phyloP scores from a whole-genome alignment of 345 rosid genomes.

The Schrenkiella parvula region DNA sequence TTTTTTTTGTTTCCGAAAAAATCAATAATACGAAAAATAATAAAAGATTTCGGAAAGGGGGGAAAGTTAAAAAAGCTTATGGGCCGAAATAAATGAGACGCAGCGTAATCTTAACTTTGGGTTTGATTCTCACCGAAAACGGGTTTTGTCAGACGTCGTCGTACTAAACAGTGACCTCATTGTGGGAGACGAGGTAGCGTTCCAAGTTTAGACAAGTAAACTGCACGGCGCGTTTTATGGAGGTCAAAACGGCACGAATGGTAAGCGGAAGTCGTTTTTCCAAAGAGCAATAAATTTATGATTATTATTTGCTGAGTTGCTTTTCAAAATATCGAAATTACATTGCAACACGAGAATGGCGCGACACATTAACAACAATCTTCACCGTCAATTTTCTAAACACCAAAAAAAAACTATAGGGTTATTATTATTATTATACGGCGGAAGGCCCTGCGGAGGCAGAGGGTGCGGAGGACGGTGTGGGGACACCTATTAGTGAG shows the following conservation, averaged over 20 bases:
- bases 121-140: neutral
- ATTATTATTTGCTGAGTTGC: neutral
- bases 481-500: constrained; percentile 53
- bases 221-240: neutral
- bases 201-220: neutral
- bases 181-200: neutral
- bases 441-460: constrained; percentile 2
- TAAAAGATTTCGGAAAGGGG: constrained; percentile 1
- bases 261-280: neutral
- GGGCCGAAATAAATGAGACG: constrained; percentile 3
- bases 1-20: neutral
- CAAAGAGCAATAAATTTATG: no score
- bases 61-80: constrained; percentile 8
- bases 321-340: neutral
- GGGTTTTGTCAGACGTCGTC: neutral
- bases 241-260: neutral
- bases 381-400: neutral
- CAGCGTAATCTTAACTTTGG: neutral
- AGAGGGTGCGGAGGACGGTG: constrained; percentile 32
- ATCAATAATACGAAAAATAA: no score
- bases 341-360: no score
- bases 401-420: neutral
- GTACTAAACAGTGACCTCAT: no score
- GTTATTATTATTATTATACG: constrained; percentile 15
- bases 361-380: neutral